These are phyloP conservation scores for Begonia fuchsioides DNA, from an alignment of 306 rosid species.

Conservation along the genomic window DNA sequence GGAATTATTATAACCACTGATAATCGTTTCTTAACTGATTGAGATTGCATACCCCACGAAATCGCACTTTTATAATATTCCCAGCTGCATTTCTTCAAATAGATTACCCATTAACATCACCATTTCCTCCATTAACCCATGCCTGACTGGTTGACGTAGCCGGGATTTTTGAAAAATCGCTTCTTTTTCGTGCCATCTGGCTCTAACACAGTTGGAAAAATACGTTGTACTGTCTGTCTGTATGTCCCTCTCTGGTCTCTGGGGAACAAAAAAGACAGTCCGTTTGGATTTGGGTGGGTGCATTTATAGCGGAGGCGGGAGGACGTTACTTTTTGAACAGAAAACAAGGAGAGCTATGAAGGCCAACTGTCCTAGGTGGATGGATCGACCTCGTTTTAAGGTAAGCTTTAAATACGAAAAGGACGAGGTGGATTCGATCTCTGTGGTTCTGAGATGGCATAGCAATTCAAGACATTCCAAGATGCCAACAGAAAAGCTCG, in stretches of 20 bases:
- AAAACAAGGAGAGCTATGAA: neutral
- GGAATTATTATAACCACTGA: constrained; percentile 2
- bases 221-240: too few relatives aligned
- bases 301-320: too few relatives aligned
- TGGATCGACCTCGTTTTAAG: neutral
- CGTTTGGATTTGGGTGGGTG: too few relatives aligned
- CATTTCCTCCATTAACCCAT: constrained; percentile 13
- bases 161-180: constrained; percentile 19
- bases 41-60: constrained; percentile 71
- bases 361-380: neutral
- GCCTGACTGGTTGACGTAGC: constrained; percentile 7
- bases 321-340: neutral
- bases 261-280: too few relatives aligned
- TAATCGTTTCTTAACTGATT: constrained; percentile 46
- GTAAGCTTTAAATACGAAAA: neutral
- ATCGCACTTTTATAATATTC: constrained; percentile 23
- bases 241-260: too few relatives aligned
- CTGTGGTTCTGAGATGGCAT: neutral
- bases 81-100: constrained; percentile 16
- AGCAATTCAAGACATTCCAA: neutral
- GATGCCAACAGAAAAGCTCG: neutral
- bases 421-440: neutral
- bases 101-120: constrained; percentile 35
- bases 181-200: constrained; percentile 2
- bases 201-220: too few relatives aligned